Conservation (phyloP, 169 alveolate species). For the Ichthyophthirius multifiliis region DNA sequence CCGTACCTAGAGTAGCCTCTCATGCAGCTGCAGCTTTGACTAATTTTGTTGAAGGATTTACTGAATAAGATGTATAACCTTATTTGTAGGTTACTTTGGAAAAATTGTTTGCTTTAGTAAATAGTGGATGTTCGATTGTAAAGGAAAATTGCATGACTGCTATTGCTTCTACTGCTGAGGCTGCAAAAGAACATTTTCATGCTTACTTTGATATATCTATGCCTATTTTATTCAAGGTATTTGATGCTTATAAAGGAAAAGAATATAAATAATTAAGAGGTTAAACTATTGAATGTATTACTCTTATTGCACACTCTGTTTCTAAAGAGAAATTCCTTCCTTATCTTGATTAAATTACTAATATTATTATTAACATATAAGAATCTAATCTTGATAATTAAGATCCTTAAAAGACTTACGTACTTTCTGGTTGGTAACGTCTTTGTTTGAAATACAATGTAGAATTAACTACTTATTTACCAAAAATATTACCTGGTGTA, state of each 20-base stretch:
- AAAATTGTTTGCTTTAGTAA: constrained; percentile 28
- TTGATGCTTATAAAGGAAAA: constrained; percentile 27
- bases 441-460: constrained; percentile 57
- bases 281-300: constrained; percentile 63
- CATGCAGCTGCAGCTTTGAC: constrained; percentile 78
- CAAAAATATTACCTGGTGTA: constrained; percentile 66
- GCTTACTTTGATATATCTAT: constrained; percentile 51
- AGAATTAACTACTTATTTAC: constrained; percentile 60
- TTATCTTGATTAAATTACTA: constrained; percentile 41
- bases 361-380: constrained; percentile 52
- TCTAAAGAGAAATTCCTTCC: constrained; percentile 60
- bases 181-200: constrained; percentile 53
- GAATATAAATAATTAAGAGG: constrained; percentile 71
- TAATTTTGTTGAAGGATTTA: constrained; percentile 68
- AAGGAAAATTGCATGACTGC: constrained; percentile 69
- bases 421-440: constrained; percentile 85
- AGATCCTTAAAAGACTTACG: constrained; percentile 69
- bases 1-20: constrained; percentile 78
- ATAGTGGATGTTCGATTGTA: constrained; percentile 58
- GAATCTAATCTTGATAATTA: constrained; percentile 30
- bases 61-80: constrained; percentile 40
- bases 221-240: constrained; percentile 44
- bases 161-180: constrained; percentile 68
- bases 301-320: constrained; percentile 60
- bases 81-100: constrained; percentile 9